Percentiles rank a stretch among this genome's conserved stretches.
Conservation (phyloP, 2,329 filamentous ascomycete species). For the Epichloe uncinata region DNA sequence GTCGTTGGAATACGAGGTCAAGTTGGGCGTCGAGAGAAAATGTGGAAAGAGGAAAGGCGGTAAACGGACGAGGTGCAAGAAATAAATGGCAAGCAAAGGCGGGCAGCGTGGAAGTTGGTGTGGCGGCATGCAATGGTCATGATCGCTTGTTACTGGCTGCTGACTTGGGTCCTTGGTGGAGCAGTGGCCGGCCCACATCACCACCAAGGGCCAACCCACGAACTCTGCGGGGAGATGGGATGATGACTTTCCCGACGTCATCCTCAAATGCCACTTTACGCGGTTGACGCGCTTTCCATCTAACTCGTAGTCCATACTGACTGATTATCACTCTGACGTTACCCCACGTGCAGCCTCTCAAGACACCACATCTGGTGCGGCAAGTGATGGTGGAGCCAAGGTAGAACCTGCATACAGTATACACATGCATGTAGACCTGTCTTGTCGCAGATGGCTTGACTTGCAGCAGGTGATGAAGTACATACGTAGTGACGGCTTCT, state of each 20-base stretch:
- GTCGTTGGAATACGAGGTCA: not conserved
- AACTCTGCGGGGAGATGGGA: not conserved
- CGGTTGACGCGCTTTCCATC: no score
- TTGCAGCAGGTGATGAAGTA: no score
- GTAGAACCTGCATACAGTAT: not conserved
- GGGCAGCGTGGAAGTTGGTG: conserved; percentile 1
- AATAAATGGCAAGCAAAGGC: not conserved
- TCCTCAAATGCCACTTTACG: no score
- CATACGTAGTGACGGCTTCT: no score
- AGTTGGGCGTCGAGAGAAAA: not conserved
- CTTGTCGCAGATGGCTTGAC: no score
- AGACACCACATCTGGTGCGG: no score
- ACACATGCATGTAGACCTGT: not conserved
- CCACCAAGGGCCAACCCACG: no score
- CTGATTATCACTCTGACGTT: no score
- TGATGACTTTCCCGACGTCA: no score
- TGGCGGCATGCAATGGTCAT: not conserved
- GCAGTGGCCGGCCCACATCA: not conserved
- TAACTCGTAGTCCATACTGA: no score
- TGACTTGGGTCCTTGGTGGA: no score
- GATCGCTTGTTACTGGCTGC: not conserved
- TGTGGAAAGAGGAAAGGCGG: not conserved
- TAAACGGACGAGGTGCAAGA: not conserved
- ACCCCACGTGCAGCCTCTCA: no score
- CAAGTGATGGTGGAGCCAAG: not conserved